Base-by-base conservation (phyloP, 441 rosid species). In the California macrophylla region DNA sequence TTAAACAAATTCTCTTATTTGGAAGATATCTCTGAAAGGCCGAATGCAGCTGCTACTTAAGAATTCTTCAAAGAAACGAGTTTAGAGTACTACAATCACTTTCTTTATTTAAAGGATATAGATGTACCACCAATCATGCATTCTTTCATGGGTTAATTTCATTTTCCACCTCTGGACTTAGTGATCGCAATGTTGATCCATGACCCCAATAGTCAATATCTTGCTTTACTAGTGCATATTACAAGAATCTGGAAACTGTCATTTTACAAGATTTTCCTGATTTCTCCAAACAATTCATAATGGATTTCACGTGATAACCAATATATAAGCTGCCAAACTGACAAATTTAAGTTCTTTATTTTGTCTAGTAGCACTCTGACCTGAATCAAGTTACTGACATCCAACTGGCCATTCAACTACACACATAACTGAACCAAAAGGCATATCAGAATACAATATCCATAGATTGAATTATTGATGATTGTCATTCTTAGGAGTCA, bases 341-440 rank as follows among this genome's bases (percentile, higher is more conserved):
- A 40, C n/a, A 54, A 54, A 21, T 21, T 20, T 26, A 26, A 3
- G 6, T 8, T 61, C 34, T 61, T 25, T 3, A 5, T 18, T 61
- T 26, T 61, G 30, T 61, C 65, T 24, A 26, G 26, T 24, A 10
- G 2, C 25, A 54, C 25, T n/a, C 25, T 54, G 61, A 23, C 61
- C 9, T 54, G 61, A 54, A 23, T 54, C 61, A 6, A 54, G 23
- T 54, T 54, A 54, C 24, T 6, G n/a, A 36, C 64, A 34, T 23
- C 47, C 47, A 7, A 61, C 9, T 18, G 38, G 34, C 8, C 40
- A 18, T 50, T 65, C 29, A 38, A 71, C 50, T 66, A 63, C 62
- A 62, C n/a, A 52, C 25, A 26, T 50, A 58, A 50, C 7, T 56
- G 56, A 34, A 16, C 69, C 9, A 66, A 66, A 68, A 56, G 67